A percentile compares a stretch with the other conserved stretches of the same genome.
Conservation (phyloP, 805 yeast species). For the Tetrapisispora fleetii region DNA sequence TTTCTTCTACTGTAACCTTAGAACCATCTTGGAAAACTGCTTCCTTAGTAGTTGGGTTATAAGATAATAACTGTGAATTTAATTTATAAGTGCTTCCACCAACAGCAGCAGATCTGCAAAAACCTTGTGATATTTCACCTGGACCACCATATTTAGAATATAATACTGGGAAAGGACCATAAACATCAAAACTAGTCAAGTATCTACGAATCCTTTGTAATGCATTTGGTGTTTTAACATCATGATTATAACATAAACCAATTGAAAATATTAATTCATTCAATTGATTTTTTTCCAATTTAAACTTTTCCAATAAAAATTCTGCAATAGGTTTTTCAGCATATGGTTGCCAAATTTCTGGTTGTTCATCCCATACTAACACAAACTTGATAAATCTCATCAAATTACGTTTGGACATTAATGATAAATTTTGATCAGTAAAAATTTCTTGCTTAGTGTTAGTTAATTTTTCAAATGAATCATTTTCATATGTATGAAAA, state of each 20-base stretch:
- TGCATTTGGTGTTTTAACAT: slow-evolving; percentile 63
- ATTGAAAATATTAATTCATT: slow-evolving; percentile 79
- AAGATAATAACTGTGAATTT: slow-evolving; percentile 53
- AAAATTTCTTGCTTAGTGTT: slow-evolving; percentile 89
- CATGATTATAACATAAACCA: slow-evolving; percentile 59
- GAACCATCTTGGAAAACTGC: slow-evolving; percentile 74
- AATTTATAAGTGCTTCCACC: slow-evolving; percentile 92
- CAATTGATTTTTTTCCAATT: slow-evolving; percentile 62
- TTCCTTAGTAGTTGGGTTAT: slow-evolving; percentile 53
- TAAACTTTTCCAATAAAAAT: slow-evolving; percentile 57
- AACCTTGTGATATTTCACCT: slow-evolving; percentile 92
- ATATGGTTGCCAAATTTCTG: slow-evolving; percentile 47
- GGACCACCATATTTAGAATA: slow-evolving; percentile 92
- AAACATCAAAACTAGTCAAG: slow-evolving; percentile 74
- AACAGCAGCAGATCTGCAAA: slow-evolving; percentile 95
- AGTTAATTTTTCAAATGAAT: slow-evolving; percentile 75
- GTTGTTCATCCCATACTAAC: slow-evolving; percentile 53
- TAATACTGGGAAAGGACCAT: slow-evolving; percentile 89
- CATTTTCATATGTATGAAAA: slow-evolving; percentile 92
- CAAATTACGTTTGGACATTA: slow-evolving; percentile 61
- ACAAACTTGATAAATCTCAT: slow-evolving; percentile 92
- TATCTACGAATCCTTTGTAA: slow-evolving; percentile 75
- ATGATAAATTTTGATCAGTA: slow-evolving; percentile 70
- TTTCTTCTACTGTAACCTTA: slow-evolving; percentile 64
- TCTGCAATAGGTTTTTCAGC: slow-evolving; percentile 44